These are phyloP conservation scores for Dalechampia spathulata DNA, from an alignment of 441 rosid species.

Conservation along the genomic window DNA sequence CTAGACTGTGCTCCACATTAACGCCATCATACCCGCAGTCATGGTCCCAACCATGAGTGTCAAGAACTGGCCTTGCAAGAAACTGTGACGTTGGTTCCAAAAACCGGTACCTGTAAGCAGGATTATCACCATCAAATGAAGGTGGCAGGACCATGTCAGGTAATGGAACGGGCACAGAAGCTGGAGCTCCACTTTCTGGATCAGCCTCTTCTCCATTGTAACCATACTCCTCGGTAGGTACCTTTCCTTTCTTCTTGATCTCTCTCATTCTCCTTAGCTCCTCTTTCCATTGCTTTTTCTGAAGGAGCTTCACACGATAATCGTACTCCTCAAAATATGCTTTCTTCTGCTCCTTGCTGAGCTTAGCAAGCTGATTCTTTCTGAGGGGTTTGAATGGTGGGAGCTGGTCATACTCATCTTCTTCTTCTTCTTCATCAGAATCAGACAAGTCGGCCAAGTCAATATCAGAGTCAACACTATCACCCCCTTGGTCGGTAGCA, in stretches of 20 bases:
- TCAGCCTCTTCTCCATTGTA: slow-evolving; percentile 26
- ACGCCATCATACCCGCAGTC: slow-evolving; percentile 50
- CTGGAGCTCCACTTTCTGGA: slow-evolving; percentile 32
- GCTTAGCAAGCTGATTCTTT: slow-evolving; percentile 46
- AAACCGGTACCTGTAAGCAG: slow-evolving; percentile 36
- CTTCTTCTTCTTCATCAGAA: slow-evolving; percentile 76
- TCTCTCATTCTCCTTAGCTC: slow-evolving; percentile 30
- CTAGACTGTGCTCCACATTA: slow-evolving; percentile 34
- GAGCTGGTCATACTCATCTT: slow-evolving; percentile 88
- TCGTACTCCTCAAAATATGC: slow-evolving; percentile 64
- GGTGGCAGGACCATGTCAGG: slow-evolving; percentile 54
- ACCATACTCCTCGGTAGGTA: slow-evolving; percentile 14
- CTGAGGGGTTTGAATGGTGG: slow-evolving; percentile 88
- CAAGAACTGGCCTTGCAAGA: slow-evolving; percentile 47
- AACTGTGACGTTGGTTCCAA: slow-evolving; percentile 41
- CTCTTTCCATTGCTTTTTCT: slow-evolving; percentile 65
- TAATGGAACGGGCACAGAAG: slow-evolving; percentile 39
- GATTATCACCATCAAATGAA: slow-evolving; percentile 48
- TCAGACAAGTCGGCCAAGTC: slow-evolving; percentile 76
- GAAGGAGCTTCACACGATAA: slow-evolving; percentile 59
- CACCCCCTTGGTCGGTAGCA: slow-evolving; percentile 64
- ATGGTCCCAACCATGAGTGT: slow-evolving; percentile 53
- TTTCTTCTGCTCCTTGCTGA: slow-evolving; percentile 50
- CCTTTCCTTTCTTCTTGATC: slow-evolving; percentile 44
- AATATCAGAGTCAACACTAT: slow-evolving; percentile 71